phyloP scores from a whole-genome alignment of 1,284 basidiomycete species.

The Ceratobasidium sp. region DNA sequence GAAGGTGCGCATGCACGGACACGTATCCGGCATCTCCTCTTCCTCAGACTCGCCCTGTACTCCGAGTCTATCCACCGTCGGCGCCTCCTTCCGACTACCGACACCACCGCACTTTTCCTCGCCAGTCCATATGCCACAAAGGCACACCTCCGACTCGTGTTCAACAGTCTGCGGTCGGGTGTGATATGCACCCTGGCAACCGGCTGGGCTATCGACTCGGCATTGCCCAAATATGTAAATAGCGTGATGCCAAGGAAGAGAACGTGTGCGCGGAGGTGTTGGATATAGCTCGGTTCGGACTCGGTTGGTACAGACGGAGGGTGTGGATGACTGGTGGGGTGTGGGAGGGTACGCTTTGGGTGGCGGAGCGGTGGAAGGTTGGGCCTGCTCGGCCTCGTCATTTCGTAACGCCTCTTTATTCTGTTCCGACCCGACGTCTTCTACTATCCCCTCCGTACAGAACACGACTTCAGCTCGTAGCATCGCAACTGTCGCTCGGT shows the following conservation, averaged over 20 bases:
- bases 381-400: slow-evolving; percentile 3
- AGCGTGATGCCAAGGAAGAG: slow-evolving; percentile 33
- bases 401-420: slow-evolving; percentile 4
- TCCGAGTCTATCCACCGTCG: slow-evolving; percentile 35
- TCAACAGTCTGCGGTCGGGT: slow-evolving; percentile 14
- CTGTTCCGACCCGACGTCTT: slow-evolving; percentile 14
- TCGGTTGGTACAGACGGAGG: not conserved
- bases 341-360: slow-evolving; percentile 28
- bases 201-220: slow-evolving; percentile 16
- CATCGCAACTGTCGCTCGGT: slow-evolving; percentile 6
- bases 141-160: slow-evolving; percentile 11
- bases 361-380: not conserved
- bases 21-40: not conserved
- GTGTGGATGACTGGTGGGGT: slow-evolving; percentile 27
- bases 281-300: slow-evolving; percentile 18
- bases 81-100: not conserved
- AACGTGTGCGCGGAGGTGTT: slow-evolving; percentile 33
- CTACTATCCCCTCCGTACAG: slow-evolving; percentile 10
- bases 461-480: slow-evolving; percentile 9
- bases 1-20: slow-evolving; percentile 21
- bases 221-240: slow-evolving; percentile 32
- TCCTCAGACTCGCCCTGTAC: not conserved
- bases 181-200: slow-evolving; percentile 16
- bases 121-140: slow-evolving; percentile 9
- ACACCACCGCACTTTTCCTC: not conserved